Base-by-base conservation (phyloP, 2,329 filamentous ascomycete genomes). In the Xylaria sp. region DNA sequence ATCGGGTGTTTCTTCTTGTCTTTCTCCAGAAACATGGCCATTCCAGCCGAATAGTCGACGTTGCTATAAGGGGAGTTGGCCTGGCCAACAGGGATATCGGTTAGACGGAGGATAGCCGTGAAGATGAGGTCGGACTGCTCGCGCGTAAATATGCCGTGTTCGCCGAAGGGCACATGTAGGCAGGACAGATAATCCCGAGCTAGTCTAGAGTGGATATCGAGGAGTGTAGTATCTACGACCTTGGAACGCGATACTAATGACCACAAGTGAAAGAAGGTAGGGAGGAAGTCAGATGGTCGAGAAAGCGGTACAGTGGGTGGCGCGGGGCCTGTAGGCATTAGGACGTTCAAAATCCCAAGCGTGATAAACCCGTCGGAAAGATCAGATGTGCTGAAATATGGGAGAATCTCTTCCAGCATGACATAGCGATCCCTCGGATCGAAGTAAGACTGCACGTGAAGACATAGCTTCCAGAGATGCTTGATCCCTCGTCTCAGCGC, bases 251-350 rank as follows among this genome's bases (percentile, higher is more conserved):
- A 96, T 72, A 98, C 90, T 50, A 98, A 85, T 1, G 94, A 96
- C 96, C 96, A 99, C 1, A 98, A 82, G 79, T 99, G 96, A 84
- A 99, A 99, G 74, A 97, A 91, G 0, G 95, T 97, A 2, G 96
- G 96, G 42, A 98, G 83, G 76, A 97, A 95, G 76, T 95, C 90
- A 72, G 94, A 91, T 0, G 96, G 95, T 73, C 94, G 90, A n/a
- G 97, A 88, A 73, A 94, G 89, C 36, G 85, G 84, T 74, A 92
- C 88, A 34, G 89, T 89, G 30, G 89, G 85, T 3, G 93, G 92
- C 2, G 92, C 89, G 1, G 94, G 90, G 42, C 90, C 89, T 7
- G 95, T 98, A 19, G 96, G 96, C 69, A 99, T 86, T 75, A 99
- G 85, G 71, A 97, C 83, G 75, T 97, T 98, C 75, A 99, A 85